These are phyloP conservation scores for Triticum dicoccoides DNA, from an alignment of 176 grass and related monocot species.

Conservation along the genomic window DNA sequence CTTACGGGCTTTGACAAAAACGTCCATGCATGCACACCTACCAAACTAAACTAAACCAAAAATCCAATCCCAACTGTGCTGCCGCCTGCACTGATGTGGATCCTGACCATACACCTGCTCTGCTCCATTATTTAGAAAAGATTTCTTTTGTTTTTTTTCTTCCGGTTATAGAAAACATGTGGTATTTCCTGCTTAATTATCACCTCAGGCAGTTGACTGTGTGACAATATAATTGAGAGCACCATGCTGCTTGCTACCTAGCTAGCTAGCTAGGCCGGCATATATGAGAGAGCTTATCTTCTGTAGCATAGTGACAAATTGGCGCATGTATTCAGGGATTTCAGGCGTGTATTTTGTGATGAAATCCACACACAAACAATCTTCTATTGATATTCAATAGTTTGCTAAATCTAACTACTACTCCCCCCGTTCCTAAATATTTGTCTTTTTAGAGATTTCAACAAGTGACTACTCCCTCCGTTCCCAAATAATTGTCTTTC, in stretches of 20 bases:
- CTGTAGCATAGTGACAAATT: background rate
- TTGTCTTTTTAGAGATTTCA: too few relatives aligned
- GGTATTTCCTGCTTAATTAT: background rate
- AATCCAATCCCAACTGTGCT: background rate
- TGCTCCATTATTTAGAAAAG: background rate
- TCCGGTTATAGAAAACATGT: background rate
- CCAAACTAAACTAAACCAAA: background rate
- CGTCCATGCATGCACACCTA: background rate
- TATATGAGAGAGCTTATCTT: background rate
- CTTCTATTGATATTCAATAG: background rate
- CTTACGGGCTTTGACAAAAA: slow-evolving; percentile 37
- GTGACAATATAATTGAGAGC: slow-evolving; percentile 19
- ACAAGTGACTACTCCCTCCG: too few relatives aligned
- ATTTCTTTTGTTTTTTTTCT: background rate
- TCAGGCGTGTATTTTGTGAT: background rate
- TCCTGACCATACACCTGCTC: slow-evolving; percentile 9
- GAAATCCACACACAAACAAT: too few relatives aligned
- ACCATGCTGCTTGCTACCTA: background rate
- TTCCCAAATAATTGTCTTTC: too few relatives aligned
- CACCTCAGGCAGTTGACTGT: slow-evolving; percentile 6
- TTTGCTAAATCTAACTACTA: background rate
- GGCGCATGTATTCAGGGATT: background rate
- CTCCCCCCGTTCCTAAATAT: too few relatives aligned
- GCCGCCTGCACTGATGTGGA: slow-evolving; percentile 20
- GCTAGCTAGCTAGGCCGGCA: background rate